Percentiles rank a stretch among this genome's conserved stretches.
Evolutionary conservation across 345 rosid genomes (phyloP).

Genomic region (Eucalyptus cloeziana): DNA sequence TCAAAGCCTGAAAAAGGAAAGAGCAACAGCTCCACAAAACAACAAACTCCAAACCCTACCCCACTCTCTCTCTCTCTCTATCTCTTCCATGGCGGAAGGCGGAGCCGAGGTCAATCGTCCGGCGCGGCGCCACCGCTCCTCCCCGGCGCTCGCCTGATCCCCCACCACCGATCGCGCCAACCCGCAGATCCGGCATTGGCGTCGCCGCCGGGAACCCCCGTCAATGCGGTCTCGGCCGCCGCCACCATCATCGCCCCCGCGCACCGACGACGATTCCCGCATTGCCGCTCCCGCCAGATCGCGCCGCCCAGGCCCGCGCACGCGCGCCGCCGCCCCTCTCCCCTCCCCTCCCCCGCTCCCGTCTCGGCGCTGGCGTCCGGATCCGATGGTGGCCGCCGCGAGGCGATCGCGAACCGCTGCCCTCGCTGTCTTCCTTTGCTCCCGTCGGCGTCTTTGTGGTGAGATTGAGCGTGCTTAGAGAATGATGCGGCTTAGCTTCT

Average conservation of each 20-base stretch:
- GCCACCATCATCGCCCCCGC: neutral
- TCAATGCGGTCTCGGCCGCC: neutral
- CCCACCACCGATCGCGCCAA: neutral
- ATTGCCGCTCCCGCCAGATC: neutral
- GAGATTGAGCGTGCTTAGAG: slow-evolving; percentile 21
- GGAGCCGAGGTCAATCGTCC: neutral
- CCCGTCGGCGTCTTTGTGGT: neutral
- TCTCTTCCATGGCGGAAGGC: neutral
- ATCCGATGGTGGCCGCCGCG: neutral
- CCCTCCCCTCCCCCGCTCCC: neutral
- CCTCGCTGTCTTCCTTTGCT: too few species aligned
- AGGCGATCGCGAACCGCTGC: neutral
- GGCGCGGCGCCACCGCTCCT: neutral
- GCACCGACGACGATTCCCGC: neutral
- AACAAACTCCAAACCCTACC: neutral
- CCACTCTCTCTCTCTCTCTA: neutral
- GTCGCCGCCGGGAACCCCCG: neutral
- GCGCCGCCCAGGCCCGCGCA: neutral
- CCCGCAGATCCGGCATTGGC: neutral
- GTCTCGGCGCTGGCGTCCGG: neutral
- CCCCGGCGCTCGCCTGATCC: neutral
- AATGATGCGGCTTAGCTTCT: slow-evolving; percentile 99
- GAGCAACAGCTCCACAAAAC: neutral
- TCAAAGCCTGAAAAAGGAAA: neutral
- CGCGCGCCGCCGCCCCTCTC: neutral